Conservation (phyloP, 2,329 filamentous ascomycete species). For the Monilinia laxa region DNA sequence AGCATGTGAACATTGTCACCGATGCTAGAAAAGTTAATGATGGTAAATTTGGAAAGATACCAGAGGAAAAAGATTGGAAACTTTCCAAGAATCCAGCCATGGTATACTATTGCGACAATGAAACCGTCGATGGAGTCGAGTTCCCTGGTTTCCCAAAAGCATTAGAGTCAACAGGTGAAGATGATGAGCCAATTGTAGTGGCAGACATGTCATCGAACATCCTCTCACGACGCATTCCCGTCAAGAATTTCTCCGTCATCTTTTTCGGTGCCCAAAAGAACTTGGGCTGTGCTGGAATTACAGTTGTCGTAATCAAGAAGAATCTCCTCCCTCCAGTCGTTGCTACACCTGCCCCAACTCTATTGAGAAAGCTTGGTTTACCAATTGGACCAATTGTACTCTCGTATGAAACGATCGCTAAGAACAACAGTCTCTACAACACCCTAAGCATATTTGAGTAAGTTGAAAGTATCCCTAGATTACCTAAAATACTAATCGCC, state of each 20-base stretch:
- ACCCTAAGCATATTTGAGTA: conserved; percentile 87
- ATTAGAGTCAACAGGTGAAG: conserved; percentile 57
- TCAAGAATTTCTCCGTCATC: conserved; percentile 76
- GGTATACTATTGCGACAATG: conserved; percentile 86
- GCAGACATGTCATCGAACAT: conserved; percentile 97
- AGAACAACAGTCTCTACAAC: conserved; percentile 96
- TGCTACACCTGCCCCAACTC: conserved; percentile 62
- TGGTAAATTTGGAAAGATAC: conserved; percentile 85
- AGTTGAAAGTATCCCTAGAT: conserved; percentile 36
- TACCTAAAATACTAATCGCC: conserved; percentile 22
- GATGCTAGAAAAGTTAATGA: conserved; percentile 65
- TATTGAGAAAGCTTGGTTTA: conserved; percentile 74
- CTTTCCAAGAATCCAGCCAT: conserved; percentile 68
- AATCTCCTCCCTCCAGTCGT: conserved; percentile 68
- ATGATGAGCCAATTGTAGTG: conserved; percentile 72
- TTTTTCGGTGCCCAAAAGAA: conserved; percentile 98
- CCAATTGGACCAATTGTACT: conserved; percentile 77
- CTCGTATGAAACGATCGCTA: conserved; percentile 79
- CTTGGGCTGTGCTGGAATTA: conserved; percentile 80
- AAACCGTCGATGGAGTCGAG: conserved; percentile 92
- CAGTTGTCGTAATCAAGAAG: conserved; percentile 83
- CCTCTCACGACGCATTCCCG: conserved; percentile 73
- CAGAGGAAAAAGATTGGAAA: conserved; percentile 73
- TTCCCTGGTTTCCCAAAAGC: conserved; percentile 71
- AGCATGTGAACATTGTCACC: conserved; percentile 76